These are phyloP conservation scores for Candida alai DNA, from an alignment of 805 yeast genomes.

Conservation along the genomic window DNA sequence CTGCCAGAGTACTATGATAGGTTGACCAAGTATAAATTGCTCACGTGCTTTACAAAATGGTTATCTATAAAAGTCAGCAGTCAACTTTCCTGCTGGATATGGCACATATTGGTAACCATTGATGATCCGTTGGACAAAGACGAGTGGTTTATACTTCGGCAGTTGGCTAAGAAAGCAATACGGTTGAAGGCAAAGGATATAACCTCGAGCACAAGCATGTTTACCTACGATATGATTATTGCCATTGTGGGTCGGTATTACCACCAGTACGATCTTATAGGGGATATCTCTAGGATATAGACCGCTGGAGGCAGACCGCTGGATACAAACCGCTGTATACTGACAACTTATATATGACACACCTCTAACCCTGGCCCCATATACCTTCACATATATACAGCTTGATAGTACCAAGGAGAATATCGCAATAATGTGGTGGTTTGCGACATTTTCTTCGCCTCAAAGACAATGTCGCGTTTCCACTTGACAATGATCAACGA, in stretches of 20 bases:
- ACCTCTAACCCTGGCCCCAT: no score
- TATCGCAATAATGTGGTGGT: no score
- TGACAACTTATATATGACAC: no score
- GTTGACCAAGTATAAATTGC: slow-evolving; percentile 29
- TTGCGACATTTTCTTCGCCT: no score
- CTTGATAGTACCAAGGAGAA: no score
- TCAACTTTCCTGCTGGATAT: slow-evolving; percentile 34
- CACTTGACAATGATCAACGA: no score
- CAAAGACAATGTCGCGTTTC: no score
- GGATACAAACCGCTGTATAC: no score
- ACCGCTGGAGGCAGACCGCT: no score
- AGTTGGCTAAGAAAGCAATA: slow-evolving; percentile 36
- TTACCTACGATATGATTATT: slow-evolving; percentile 29
- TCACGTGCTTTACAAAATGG: slow-evolving; percentile 36
- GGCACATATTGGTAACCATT: slow-evolving; percentile 29
- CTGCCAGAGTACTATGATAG: slow-evolving; percentile 27
- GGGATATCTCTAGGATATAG: no score
- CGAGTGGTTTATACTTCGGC: slow-evolving; percentile 33
- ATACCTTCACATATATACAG: no score
- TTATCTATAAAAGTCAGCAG: slow-evolving; percentile 29
- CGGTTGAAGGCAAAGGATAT: slow-evolving; percentile 18
- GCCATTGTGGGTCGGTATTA: slow-evolving; percentile 30
- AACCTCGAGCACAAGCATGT: slow-evolving; percentile 14
- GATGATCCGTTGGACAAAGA: slow-evolving; percentile 30
- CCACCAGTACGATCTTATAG: slow-evolving; percentile 31